Base-by-base conservation (phyloP, 495 filamentous ascomycete genomes). In the Aspergillus hancockii region DNA sequence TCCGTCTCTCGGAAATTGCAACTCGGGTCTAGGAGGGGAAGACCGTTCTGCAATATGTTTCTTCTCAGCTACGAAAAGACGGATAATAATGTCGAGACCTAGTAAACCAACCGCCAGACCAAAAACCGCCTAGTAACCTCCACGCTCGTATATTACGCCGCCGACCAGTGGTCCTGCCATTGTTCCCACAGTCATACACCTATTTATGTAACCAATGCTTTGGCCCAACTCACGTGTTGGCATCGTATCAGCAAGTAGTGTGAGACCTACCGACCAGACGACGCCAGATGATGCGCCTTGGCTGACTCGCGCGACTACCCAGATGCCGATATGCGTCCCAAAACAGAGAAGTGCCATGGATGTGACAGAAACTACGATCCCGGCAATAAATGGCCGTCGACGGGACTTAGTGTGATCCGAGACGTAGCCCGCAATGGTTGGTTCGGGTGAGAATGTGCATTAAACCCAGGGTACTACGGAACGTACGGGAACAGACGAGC, bases 211-310 rank as follows among this genome's bases (percentile, higher is more conserved):
- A 1, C 92, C 92, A 79, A 94, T 84, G 0, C 83, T 82, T 60
- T 89, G 76, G 1, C 89, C 91, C 49, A 93, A 76, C 10, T 81
- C 74, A 13, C 81, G 74, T 52, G 78, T 78, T 0, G 83, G 86
- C 53, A 93, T 86, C 0, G 90, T 94, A 60, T 96, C 92, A 8
- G 86, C 87, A 31, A 96, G 71, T 18, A 96, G 70, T 0, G 91
- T 91, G 14, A 89, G 75, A 0, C 91, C 83, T 9, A 70, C 75
- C 0, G 84, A 85, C 88, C 90, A 96, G 8, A 94, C 89, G 0
- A 93, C 81, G 4, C 88, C 86, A 0, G 89, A 88, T 19, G 85
- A 85, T 4, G 86, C 64, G 1, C 91, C 92, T 67, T 96, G 92
- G 21, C 92, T 75, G 7, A 92, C 52, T 9, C 92, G 79, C 7